A percentile compares a stretch with the other conserved stretches of the same genome.
These are phyloP conservation scores for Jatropha curcas DNA, from an alignment of 345 rosid genomes.

Conservation along the genomic window DNA sequence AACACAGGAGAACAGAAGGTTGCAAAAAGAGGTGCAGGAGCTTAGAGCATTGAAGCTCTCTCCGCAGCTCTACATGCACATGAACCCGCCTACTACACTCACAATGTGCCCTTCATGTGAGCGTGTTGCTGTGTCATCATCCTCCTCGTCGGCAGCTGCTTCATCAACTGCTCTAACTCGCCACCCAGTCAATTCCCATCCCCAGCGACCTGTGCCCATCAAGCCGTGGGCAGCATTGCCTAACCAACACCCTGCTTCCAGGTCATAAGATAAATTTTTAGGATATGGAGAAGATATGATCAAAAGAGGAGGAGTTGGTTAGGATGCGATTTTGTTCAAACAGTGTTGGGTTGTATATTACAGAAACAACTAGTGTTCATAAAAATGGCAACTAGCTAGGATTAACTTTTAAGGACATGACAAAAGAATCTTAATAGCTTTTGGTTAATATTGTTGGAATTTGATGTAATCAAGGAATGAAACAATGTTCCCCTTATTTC, in stretches of 20 bases:
- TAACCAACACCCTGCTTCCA: conserved; percentile 33
- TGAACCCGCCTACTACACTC: conserved; percentile 89
- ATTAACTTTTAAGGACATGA: neutral
- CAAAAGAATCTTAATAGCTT: neutral
- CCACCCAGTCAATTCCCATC: conserved; percentile 21
- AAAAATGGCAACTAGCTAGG: too few relatives aligned
- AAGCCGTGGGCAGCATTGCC: conserved; percentile 60
- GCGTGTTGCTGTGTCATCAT: conserved; percentile 55
- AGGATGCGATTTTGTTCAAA: conserved; percentile 11
- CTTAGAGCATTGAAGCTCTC: conserved; percentile 81
- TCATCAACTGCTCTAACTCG: conserved; percentile 25
- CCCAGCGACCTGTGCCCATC: conserved; percentile 29
- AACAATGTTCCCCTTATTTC: too few relatives aligned
- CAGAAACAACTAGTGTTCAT: too few relatives aligned
- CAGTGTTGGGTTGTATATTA: conserved; percentile 3
- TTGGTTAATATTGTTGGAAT: neutral
- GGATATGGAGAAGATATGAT: too few relatives aligned
- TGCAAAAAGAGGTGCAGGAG: conserved; percentile 87
- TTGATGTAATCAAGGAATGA: neutral
- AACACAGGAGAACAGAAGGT: conserved; percentile 67
- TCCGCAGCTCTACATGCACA: conserved; percentile 77
- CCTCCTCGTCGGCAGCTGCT: conserved; percentile 29
- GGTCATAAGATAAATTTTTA: conserved; percentile 20
- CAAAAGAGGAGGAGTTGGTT: neutral
- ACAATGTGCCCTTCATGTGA: conserved; percentile 92